Percentiles rank a stretch among this genome's conserved stretches.
phyloP scores from a whole-genome alignment of 1,139 yeast species.

The Hemisphaericaspora xylofermentans region DNA sequence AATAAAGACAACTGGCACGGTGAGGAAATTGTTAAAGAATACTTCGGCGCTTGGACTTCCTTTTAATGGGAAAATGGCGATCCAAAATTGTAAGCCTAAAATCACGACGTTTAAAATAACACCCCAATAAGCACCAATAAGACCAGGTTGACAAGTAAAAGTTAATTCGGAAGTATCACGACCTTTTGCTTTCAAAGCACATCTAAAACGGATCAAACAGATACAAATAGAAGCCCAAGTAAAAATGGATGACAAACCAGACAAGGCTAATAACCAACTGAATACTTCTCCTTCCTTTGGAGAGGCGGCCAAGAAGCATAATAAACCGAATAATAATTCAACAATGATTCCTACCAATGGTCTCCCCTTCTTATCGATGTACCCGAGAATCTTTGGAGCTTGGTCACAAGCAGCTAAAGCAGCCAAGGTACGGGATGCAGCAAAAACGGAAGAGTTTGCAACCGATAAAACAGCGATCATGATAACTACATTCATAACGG shows the following conservation, averaged over 20 bases:
- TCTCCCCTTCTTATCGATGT: constrained; percentile 73
- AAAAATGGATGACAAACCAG: constrained; percentile 81
- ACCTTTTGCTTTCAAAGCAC: constrained; percentile 67
- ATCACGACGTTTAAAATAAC: constrained; percentile 59
- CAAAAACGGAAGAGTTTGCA: constrained; percentile 60
- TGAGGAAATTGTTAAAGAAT: constrained; percentile 63
- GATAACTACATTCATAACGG: constrained; percentile 49
- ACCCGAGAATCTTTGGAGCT: constrained; percentile 73
- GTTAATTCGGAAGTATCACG: constrained; percentile 66
- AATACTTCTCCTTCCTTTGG: constrained; percentile 65
- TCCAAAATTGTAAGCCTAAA: constrained; percentile 78
- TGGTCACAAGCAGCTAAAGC: constrained; percentile 80
- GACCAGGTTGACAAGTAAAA: constrained; percentile 67
- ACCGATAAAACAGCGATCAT: constrained; percentile 48
- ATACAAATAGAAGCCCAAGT: constrained; percentile 81
- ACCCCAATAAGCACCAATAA: constrained; percentile 69
- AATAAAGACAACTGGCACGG: constrained; percentile 57
- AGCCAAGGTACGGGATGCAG: constrained; percentile 77
- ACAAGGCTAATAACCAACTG: constrained; percentile 77
- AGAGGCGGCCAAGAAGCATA: constrained; percentile 74
- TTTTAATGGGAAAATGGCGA: constrained; percentile 69
- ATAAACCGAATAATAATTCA: constrained; percentile 60
- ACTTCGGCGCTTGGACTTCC: constrained; percentile 51
- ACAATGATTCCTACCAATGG: constrained; percentile 66
- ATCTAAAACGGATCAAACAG: constrained; percentile 77